These are phyloP conservation scores for Annulohypoxylon bovei DNA, from an alignment of 495 filamentous ascomycete species.

Conservation along the genomic window DNA sequence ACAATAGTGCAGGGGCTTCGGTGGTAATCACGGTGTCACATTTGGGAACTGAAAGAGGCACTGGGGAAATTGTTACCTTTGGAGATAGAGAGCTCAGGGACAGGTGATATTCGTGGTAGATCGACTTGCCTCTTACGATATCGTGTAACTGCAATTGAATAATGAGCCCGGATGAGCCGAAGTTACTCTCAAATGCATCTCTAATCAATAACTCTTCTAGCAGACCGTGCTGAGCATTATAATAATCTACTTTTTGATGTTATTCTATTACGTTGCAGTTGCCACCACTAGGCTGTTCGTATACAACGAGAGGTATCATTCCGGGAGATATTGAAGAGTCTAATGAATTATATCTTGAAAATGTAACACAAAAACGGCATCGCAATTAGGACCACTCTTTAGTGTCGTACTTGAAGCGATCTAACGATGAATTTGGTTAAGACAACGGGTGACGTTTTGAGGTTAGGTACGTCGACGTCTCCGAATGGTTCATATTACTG, in stretches of 20 bases:
- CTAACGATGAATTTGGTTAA: not conserved
- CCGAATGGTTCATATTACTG: constrained; percentile 20
- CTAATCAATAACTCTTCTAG: not conserved
- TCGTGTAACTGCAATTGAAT: constrained; percentile 10
- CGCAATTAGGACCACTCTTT: not conserved
- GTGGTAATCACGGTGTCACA: constrained; percentile 11
- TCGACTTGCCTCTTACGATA: not conserved
- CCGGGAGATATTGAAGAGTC: not conserved
- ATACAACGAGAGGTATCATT: not conserved
- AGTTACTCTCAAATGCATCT: not conserved
- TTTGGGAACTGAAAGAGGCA: not conserved
- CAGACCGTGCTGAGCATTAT: not conserved
- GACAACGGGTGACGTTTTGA: constrained; percentile 4
- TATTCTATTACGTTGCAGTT: not conserved
- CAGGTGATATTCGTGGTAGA: constrained; percentile 14
- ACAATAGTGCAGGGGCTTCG: not conserved
- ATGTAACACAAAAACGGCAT: not conserved
- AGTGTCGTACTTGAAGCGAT: not conserved
- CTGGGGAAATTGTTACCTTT: constrained; percentile 17
- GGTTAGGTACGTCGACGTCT: constrained; percentile 7
- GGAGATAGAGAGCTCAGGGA: constrained; percentile 1
- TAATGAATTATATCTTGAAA: not conserved
- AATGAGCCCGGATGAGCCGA: not conserved
- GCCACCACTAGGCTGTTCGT: not conserved
- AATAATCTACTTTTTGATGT: not conserved